A percentile compares a stretch with the other conserved stretches of the same genome.
Evolutionary conservation across 768 basidiomycete genomes (phyloP).

Genomic region (Tulasnella sp.): DNA sequence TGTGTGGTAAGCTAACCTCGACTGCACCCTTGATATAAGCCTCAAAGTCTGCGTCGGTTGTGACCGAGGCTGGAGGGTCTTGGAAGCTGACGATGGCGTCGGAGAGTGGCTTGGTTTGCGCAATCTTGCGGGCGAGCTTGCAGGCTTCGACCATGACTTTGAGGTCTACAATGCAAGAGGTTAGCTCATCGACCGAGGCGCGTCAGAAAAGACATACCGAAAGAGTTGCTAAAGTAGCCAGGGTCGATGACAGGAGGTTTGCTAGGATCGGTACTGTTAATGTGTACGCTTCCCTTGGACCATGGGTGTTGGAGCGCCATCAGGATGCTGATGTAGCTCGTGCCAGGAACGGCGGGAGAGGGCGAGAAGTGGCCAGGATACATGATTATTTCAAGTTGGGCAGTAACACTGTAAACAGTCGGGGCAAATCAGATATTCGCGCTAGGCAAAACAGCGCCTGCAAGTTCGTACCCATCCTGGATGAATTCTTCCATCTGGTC

Average conservation of each 20-base stretch:
- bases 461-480: not conserved
- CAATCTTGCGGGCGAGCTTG: conserved; percentile 25
- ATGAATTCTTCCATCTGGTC: not conserved
- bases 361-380: not conserved
- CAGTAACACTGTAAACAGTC: not conserved
- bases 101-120: conserved; percentile 25
- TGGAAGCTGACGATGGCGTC: conserved; percentile 22
- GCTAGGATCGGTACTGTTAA: conserved; percentile 27
- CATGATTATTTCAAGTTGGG: conserved; percentile 11
- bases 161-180: conserved; percentile 21
- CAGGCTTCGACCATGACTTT: conserved; percentile 27
- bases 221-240: conserved; percentile 32
- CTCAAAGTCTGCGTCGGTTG: conserved; percentile 26
- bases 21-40: conserved; percentile 31
- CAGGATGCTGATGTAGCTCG: conserved; percentile 33
- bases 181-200: not conserved
- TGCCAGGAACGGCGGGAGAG: conserved; percentile 26
- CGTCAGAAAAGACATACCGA: conserved; percentile 26
- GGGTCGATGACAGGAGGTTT: conserved; percentile 33
- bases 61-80: conserved; percentile 21
- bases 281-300: conserved; percentile 36
- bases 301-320: conserved; percentile 34
- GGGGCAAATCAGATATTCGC: not conserved
- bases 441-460: not conserved
- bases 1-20: conserved; percentile 19